A percentile compares a stretch with the other conserved stretches of the same genome.
These are phyloP conservation scores for Jasminum sambac DNA, from an alignment of 257 asterid species.

Conservation along the genomic window DNA sequence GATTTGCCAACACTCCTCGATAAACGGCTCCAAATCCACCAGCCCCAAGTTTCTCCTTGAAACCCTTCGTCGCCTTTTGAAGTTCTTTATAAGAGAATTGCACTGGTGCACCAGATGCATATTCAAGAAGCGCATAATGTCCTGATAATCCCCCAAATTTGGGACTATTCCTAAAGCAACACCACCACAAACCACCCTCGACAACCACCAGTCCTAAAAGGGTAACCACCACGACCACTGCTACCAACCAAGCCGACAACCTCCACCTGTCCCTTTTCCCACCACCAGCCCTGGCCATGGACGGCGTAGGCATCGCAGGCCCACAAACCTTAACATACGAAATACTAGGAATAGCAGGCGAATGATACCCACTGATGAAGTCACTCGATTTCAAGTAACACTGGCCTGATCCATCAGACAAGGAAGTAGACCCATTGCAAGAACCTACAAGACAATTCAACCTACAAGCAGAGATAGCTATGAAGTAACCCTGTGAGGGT, in stretches of 20 bases:
- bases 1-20: conserved; percentile 63
- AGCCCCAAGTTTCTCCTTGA: conserved; percentile 82
- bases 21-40: conserved; percentile 94
- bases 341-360: conserved; percentile 75
- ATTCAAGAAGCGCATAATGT: conserved; percentile 78
- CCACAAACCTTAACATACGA: conserved; percentile 73
- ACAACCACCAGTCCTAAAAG: conserved; percentile 44
- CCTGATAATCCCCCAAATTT: conserved; percentile 59
- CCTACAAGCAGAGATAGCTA: conserved; percentile 59
- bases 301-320: conserved; percentile 55
- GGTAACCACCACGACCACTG: conserved; percentile 52
- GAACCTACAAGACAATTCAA: conserved; percentile 47
- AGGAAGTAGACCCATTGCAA: conserved; percentile 70
- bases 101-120: conserved; percentile 89
- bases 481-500: conserved; percentile 35
- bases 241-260: conserved; percentile 62
- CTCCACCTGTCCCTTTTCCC: conserved; percentile 41
- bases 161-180: conserved; percentile 57
- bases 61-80: conserved; percentile 69
- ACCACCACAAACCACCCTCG: conserved; percentile 77
- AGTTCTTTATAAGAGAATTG: conserved; percentile 77
- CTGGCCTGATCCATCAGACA: conserved; percentile 80
- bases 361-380: conserved; percentile 66
- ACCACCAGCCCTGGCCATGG: conserved; percentile 4
- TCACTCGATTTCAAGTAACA: conserved; percentile 51